Conservation (phyloP, 805 yeast genomes). For the Ogataea pignaliae region DNA sequence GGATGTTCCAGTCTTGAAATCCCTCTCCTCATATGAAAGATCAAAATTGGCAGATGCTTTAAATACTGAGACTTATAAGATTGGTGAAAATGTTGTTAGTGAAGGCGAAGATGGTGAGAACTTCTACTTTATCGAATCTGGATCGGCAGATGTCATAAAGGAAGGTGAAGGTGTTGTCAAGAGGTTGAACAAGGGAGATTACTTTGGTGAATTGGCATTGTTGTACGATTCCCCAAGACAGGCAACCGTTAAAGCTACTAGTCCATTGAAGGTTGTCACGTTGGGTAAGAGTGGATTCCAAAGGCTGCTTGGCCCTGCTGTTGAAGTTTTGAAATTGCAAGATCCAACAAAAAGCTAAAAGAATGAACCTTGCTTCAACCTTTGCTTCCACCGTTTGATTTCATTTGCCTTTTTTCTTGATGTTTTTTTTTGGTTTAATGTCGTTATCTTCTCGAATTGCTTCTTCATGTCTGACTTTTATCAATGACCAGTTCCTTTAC, state of each 20-base stretch:
- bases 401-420: background rate
- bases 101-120: conserved; percentile 86
- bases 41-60: conserved; percentile 93
- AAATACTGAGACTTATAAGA: conserved; percentile 64
- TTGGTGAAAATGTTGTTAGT: conserved; percentile 69
- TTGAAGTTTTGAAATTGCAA: conserved; percentile 77
- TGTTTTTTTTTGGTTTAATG: background rate
- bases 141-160: conserved; percentile 73
- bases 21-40: conserved; percentile 75
- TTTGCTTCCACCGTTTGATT: background rate
- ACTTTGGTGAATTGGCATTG: conserved; percentile 95
- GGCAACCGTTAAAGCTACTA: conserved; percentile 81
- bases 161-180: conserved; percentile 57
- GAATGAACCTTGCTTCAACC: too few relatives aligned
- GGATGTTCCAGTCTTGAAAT: conserved; percentile 76
- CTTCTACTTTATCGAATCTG: conserved; percentile 73
- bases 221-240: conserved; percentile 89
- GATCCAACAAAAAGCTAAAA: conserved; percentile 64
- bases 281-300: conserved; percentile 90
- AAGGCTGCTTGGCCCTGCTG: conserved; percentile 91
- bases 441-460: background rate
- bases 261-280: conserved; percentile 81
- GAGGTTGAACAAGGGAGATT: conserved; percentile 72
- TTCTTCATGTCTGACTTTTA: background rate
- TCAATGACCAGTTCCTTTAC: too few relatives aligned